Percentiles rank a stretch among this genome's conserved stretches.
These are phyloP conservation scores for Dothistroma pini DNA, from an alignment of 2,329 filamentous ascomycete genomes.

Conservation along the genomic window DNA sequence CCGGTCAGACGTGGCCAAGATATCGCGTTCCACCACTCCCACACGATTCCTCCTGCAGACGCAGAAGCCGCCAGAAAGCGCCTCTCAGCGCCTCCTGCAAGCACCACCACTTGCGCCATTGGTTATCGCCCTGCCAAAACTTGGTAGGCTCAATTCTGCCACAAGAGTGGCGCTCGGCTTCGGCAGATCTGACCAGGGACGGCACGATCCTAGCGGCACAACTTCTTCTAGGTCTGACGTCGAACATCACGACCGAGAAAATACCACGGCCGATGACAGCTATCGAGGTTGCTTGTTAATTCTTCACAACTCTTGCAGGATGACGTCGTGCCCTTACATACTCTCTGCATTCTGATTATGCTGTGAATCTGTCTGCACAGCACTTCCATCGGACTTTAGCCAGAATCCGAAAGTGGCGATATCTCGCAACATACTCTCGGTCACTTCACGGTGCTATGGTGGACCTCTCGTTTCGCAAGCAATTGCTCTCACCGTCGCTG, in stretches of 20 bases:
- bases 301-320: background rate
- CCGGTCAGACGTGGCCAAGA: background rate
- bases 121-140: background rate
- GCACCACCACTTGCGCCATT: background rate
- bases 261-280: background rate
- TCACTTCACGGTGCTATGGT: conserved; percentile 20
- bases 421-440: conserved; percentile 20
- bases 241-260: conserved; percentile 1
- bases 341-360: background rate
- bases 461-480: conserved; percentile 14
- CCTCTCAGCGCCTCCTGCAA: background rate
- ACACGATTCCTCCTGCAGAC: background rate
- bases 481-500: conserved; percentile 8
- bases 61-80: background rate
- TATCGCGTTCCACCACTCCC: background rate
- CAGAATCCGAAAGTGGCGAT: conserved; percentile 12
- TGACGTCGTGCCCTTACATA: background rate
- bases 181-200: background rate
- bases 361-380: background rate
- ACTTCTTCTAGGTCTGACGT: background rate
- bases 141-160: background rate
- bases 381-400: background rate
- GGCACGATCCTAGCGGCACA: background rate
- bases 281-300: background rate
- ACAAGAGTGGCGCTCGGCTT: background rate